Conservation (phyloP, 2,329 filamentous ascomycete species). For the Talaromyces sp. region DNA sequence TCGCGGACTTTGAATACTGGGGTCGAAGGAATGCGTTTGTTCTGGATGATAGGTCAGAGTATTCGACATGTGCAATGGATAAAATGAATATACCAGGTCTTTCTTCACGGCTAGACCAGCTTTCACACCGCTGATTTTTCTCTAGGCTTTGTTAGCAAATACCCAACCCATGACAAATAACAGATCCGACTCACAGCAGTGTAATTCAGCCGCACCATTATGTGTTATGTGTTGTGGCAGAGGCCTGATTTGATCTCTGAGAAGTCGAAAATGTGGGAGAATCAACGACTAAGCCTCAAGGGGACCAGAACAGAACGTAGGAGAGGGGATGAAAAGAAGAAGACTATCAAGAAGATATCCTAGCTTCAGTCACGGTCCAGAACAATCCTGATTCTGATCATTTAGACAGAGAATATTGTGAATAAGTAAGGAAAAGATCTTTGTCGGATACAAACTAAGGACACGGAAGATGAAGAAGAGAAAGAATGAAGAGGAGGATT, state of each 20-base stretch:
- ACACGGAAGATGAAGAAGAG: background rate
- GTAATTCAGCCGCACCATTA: slow-evolving; percentile 41
- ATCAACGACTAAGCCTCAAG: background rate
- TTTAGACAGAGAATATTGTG: background rate
- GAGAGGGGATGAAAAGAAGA: background rate
- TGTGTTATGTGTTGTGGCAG: slow-evolving; percentile 23
- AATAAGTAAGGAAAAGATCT: background rate
- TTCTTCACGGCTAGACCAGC: slow-evolving; percentile 45
- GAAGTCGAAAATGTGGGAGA: background rate
- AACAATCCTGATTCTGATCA: no score
- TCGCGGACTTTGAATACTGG: slow-evolving; percentile 27
- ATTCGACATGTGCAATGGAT: background rate
- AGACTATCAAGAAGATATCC: background rate
- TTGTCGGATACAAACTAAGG: no score
- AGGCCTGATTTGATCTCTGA: background rate
- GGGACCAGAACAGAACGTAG: background rate
- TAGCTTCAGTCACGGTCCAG: background rate
- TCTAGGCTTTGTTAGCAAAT: slow-evolving; percentile 28
- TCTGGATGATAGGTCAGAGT: slow-evolving; percentile 23
- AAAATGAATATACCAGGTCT: slow-evolving; percentile 33
- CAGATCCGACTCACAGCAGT: slow-evolving; percentile 31
- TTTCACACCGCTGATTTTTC: slow-evolving; percentile 45
- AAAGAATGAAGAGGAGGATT: background rate
- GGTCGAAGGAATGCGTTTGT: slow-evolving; percentile 33
- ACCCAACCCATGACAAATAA: background rate